Percentiles rank a stretch among this genome's conserved stretches.
phyloP scores from a whole-genome alignment of 805 yeast genomes.

The Ogataea haglerorum region DNA sequence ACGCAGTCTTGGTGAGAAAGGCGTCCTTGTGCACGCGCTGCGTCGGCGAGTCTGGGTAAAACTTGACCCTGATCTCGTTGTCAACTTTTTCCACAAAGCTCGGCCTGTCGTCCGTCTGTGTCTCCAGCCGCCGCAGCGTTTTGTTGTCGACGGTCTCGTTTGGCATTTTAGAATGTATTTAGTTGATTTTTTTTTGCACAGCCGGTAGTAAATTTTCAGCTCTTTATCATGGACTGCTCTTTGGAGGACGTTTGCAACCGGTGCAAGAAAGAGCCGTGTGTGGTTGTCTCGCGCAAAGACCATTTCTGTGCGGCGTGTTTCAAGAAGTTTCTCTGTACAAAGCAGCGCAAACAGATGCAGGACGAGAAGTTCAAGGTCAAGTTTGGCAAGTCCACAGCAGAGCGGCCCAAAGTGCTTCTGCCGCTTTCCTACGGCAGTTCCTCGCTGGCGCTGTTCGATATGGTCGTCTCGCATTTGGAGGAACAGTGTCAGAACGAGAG shows the following conservation, averaged over 20 bases:
- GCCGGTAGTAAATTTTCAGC: slow-evolving; percentile 5
- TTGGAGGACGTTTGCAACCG: slow-evolving; percentile 39
- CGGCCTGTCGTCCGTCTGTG: slow-evolving; percentile 28
- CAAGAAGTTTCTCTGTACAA: slow-evolving; percentile 65
- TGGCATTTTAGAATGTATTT: slow-evolving; percentile 2
- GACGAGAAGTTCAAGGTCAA: slow-evolving; percentile 71
- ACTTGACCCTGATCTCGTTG: slow-evolving; percentile 46
- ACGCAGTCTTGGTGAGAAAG: slow-evolving; percentile 72
- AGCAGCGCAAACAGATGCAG: slow-evolving; percentile 76
- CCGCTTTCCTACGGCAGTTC: slow-evolving; percentile 67
- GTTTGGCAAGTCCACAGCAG: slow-evolving; percentile 39
- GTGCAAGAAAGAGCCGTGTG: slow-evolving; percentile 44
- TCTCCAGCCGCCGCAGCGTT: slow-evolving; percentile 22
- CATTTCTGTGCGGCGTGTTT: slow-evolving; percentile 67
- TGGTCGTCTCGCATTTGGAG: slow-evolving; percentile 53
- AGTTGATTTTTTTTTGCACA: slow-evolving; percentile 1
- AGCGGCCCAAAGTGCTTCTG: slow-evolving; percentile 46
- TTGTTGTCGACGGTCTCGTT: slow-evolving; percentile 22
- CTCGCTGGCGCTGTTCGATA: slow-evolving; percentile 67
- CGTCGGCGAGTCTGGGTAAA: slow-evolving; percentile 87
- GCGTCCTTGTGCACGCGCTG: slow-evolving; percentile 62
- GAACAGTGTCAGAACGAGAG: slow-evolving; percentile 58
- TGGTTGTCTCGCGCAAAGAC: slow-evolving; percentile 57
- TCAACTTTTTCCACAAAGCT: slow-evolving; percentile 53
- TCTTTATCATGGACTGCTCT: slow-evolving; percentile 4